phyloP scores from a whole-genome alignment of 1,284 basidiomycete genomes.

The Leccinum fallax region DNA sequence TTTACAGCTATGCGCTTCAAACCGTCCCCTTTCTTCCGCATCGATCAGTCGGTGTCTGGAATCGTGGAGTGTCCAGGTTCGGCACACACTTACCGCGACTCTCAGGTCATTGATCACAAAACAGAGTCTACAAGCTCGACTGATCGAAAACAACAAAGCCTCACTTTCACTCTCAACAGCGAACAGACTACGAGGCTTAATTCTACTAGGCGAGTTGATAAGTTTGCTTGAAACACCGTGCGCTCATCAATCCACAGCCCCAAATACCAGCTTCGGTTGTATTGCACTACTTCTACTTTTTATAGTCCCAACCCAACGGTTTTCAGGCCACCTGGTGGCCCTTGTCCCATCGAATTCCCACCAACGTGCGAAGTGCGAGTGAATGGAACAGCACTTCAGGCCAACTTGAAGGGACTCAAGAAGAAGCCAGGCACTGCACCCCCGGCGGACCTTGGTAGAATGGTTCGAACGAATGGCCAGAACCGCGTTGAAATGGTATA shows the following conservation, averaged over 20 bases:
- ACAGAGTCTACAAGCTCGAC: constrained; percentile 76
- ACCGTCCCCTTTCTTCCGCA: constrained; percentile 73
- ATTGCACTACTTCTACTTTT: constrained; percentile 91
- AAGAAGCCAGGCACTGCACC: constrained; percentile 97
- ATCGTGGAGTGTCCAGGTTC: constrained; percentile 76
- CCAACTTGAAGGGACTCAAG: constrained; percentile 90
- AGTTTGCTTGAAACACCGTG: constrained; percentile 5
- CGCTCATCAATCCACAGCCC: constrained; percentile 44
- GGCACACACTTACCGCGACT: constrained; percentile 13
- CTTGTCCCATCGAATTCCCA: constrained; percentile 88
- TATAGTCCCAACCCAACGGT: constrained; percentile 54
- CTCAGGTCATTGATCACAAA: constrained; percentile 21
- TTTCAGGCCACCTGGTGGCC: constrained; percentile 52
- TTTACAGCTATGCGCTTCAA: constrained; percentile 71
- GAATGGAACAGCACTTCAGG: constrained; percentile 69
- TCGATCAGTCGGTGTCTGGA: constrained; percentile 64
- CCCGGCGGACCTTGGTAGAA: constrained; percentile 79
- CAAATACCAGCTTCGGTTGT: constrained; percentile 83
- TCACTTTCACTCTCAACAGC: constrained; percentile 62
- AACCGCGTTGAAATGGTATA: constrained; percentile 88
- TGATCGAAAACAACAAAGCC: constrained; percentile 67
- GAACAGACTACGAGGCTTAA: constrained; percentile 68
- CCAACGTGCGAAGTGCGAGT: constrained; percentile 89
- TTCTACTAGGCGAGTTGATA: constrained; percentile 45
- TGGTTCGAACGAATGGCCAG: constrained; percentile 49